Base-by-base conservation (phyloP, 1,284 basidiomycete genomes). In the Quambalaria eucalypti region DNA sequence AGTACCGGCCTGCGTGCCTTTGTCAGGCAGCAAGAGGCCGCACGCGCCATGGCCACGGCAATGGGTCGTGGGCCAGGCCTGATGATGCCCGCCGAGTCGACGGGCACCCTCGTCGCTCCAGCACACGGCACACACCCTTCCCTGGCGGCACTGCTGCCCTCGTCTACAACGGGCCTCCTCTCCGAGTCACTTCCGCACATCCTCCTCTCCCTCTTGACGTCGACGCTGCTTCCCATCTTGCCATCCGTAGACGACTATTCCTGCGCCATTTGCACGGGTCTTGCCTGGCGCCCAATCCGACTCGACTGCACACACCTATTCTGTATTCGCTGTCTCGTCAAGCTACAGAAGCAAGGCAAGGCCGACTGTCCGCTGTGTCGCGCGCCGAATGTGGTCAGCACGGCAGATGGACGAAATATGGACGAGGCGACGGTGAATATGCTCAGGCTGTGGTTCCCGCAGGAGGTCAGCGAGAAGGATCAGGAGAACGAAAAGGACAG, bases 371-470 rank as follows among this genome's bases (percentile, higher is more conserved):
- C 92, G 1, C 82, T 95, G 73, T 97, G 92, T 74, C 55, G 72
- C 2, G 57, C 66, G 1, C 59, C 59, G 10, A 56, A 61, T 25
- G 71, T 58, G 2, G 72, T 74, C 40, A 59, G 56, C 51, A 64
- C 59, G n/a, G 72, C 72, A 12, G 71, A 73, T 47, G 59, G 59
- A 3, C 40, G 54, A 30, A 75, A 91, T 65, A 81, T 92, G 39
- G 89, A 92, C 68, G 84, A 82, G 79, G 87, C 84, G 1, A 77
- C 89, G 44, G 79, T 88, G 51, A 85, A 87, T 64, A 92, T 90
- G 67, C 88, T 96, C 84, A 82, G 86, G 61, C 85, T 87, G 59
- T 96, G 90, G 90, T 96, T 97, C 76, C 90, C 92, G 0, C 74
- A 83, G 8, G 92, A 96, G 75, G 81, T 90, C 16, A 82, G 81